phyloP scores from a whole-genome alignment of 345 rosid genomes.

The Eucalyptus virginea region DNA sequence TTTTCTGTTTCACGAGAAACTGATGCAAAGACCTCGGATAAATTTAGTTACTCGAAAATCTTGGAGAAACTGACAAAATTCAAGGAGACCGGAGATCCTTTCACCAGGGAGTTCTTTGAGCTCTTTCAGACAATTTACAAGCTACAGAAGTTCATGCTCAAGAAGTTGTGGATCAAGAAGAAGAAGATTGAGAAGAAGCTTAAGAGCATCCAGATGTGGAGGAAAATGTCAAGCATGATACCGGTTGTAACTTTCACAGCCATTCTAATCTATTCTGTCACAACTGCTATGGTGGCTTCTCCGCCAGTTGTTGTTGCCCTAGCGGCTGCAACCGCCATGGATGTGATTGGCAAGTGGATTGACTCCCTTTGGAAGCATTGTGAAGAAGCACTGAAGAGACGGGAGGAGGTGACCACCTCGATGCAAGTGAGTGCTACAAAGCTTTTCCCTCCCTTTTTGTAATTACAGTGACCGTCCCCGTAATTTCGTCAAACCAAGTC shows the following conservation, averaged over 20 bases:
- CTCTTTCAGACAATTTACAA: neutral
- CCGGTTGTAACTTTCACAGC: neutral
- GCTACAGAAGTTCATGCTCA: neutral
- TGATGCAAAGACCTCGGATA: no score
- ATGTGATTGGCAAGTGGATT: neutral
- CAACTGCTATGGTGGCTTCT: neutral
- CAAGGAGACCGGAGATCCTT: neutral
- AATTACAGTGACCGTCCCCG: neutral
- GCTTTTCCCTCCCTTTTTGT: neutral
- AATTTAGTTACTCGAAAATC: no score
- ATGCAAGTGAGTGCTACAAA: neutral
- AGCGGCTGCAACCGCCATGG: neutral
- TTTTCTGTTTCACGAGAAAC: no score
- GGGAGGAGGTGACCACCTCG: neutral
- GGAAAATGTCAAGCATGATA: neutral
- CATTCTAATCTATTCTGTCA: neutral
- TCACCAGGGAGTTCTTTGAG: neutral
- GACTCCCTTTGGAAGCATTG: neutral
- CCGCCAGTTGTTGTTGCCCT: neutral
- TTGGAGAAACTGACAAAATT: neutral
- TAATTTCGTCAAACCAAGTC: neutral
- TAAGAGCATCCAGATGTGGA: neutral
- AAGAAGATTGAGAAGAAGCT: neutral
- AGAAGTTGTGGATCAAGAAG: neutral
- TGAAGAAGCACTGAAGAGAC: neutral